Conservation (phyloP, 305 asterid species). For the Petunia hybrid region DNA sequence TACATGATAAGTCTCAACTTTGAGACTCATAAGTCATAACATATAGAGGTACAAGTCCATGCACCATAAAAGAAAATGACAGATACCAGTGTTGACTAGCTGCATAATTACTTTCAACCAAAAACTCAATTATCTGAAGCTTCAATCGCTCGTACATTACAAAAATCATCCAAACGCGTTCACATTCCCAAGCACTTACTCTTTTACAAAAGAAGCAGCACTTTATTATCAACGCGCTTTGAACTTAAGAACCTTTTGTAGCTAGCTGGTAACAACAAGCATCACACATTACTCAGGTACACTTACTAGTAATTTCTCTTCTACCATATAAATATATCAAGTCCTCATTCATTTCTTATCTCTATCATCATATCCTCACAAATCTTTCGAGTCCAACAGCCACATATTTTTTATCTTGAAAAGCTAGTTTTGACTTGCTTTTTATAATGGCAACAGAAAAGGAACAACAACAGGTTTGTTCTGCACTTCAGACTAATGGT, state of each 20-base stretch:
- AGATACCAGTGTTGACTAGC: neutral
- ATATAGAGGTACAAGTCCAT: neutral
- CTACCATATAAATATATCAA: neutral
- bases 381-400: neutral
- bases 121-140: neutral
- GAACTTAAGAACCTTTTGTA: neutral
- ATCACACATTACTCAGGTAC: neutral
- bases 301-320: neutral
- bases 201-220: neutral
- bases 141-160: neutral
- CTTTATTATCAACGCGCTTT: constrained; percentile 13
- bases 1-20: neutral
- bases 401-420: neutral
- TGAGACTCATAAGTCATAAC: neutral
- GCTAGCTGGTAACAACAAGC: neutral
- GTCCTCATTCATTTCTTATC: neutral
- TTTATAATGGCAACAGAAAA: constrained; percentile 28
- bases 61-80: neutral
- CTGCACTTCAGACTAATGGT: constrained; percentile 23
- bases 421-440: neutral
- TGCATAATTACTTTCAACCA: neutral
- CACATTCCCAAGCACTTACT: neutral
- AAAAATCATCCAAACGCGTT: neutral
- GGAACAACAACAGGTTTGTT: neutral
- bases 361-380: neutral